phyloP scores from a whole-genome alignment of 768 basidiomycete species.

The Lactifluus volemus region DNA sequence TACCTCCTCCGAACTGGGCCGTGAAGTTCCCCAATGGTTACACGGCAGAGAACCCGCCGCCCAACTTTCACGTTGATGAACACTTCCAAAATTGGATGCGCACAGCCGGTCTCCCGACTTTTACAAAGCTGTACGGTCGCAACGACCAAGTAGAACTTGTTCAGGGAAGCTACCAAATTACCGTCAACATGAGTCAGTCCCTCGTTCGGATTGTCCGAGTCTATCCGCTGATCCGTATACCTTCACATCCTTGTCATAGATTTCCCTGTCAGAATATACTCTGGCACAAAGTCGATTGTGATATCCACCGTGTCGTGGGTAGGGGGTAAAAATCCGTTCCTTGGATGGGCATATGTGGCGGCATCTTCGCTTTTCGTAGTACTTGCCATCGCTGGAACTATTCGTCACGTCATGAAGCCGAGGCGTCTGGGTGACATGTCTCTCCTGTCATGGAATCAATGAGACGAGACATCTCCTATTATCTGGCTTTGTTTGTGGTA shows the following conservation, averaged over 20 bases:
- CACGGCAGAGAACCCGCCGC: constrained; percentile 51
- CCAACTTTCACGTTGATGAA: constrained; percentile 68
- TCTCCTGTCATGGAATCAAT: constrained; percentile 78
- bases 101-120: constrained; percentile 93
- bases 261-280: constrained; percentile 85
- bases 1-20: constrained; percentile 93
- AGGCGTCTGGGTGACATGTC: constrained; percentile 87
- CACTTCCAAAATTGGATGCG: constrained; percentile 99
- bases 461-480: constrained; percentile 19
- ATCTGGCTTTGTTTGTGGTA: background rate
- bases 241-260: constrained; percentile 33
- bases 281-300: constrained; percentile 93
- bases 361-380: constrained; percentile 80
- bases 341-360: constrained; percentile 97
- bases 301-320: constrained; percentile 98
- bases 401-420: constrained; percentile 87
- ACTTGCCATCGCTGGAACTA: constrained; percentile 81
- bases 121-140: constrained; percentile 89
- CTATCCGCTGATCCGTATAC: background rate
- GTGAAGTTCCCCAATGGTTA: constrained; percentile 68
- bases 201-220: background rate
- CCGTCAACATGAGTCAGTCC: constrained; percentile 71
- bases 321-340: constrained; percentile 96
- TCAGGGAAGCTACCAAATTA: constrained; percentile 68
- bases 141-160: constrained; percentile 71